phyloP scores from a whole-genome alignment of 2,329 filamentous ascomycete genomes.

The Coniochaeta sp. region DNA sequence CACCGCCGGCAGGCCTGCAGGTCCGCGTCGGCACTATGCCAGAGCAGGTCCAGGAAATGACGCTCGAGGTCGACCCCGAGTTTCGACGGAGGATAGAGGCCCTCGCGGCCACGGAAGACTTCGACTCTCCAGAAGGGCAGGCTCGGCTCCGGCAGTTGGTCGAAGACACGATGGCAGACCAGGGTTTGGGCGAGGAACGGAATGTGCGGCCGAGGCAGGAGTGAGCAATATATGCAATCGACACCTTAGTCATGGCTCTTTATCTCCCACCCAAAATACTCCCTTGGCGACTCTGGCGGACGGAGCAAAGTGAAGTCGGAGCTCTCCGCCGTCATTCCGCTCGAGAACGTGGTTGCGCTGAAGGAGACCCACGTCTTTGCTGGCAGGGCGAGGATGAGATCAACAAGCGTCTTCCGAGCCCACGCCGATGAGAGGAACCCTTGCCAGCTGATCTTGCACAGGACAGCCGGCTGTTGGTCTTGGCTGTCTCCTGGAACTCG shows the following conservation, averaged over 20 bases:
- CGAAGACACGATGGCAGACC: slow-evolving; percentile 67
- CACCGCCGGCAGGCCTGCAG: slow-evolving; percentile 67
- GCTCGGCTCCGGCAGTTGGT: slow-evolving; percentile 70
- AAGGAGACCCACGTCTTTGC: slow-evolving; percentile 48
- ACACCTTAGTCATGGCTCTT: slow-evolving; percentile 32
- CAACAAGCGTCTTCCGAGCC: slow-evolving; percentile 39
- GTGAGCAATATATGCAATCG: slow-evolving; percentile 26
- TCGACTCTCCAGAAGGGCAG: slow-evolving; percentile 74
- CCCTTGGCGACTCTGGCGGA: slow-evolving; percentile 37
- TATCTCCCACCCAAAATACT: slow-evolving; percentile 57
- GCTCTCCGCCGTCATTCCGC: slow-evolving; percentile 32
- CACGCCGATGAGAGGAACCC: slow-evolving; percentile 50
- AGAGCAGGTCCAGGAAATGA: slow-evolving; percentile 47
- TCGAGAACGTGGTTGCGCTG: slow-evolving; percentile 43
- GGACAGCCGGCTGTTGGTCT: slow-evolving; percentile 13
- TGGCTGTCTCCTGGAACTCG: slow-evolving; percentile 37
- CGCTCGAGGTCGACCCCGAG: slow-evolving; percentile 66
- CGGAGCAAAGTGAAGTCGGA: slow-evolving; percentile 48
- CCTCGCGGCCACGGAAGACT: slow-evolving; percentile 75
- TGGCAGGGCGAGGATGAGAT: slow-evolving; percentile 33
- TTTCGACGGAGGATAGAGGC: slow-evolving; percentile 84
- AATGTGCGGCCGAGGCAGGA: slow-evolving; percentile 56
- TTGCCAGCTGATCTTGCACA: slow-evolving; percentile 51
- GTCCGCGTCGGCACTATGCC: slow-evolving; percentile 72
- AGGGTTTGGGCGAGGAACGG: slow-evolving; percentile 55